A percentile compares a stretch with the other conserved stretches of the same genome.
Evolutionary conservation across 2,329 filamentous ascomycete species (phyloP).

Genomic region (Orbilia blumenaviensis): DNA sequence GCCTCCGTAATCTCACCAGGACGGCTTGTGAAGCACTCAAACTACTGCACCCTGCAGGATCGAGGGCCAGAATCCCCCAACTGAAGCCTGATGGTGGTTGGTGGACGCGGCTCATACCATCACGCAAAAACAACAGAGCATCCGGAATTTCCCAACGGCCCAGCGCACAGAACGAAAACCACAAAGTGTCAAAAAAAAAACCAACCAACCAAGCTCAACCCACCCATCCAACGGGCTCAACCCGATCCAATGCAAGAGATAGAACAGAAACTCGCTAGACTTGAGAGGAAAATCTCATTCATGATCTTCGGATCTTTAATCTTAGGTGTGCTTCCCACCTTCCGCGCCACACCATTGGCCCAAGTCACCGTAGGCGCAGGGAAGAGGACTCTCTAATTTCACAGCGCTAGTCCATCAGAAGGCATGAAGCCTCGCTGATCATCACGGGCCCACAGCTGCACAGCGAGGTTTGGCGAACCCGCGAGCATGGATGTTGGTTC

Average conservation of each 20-base stretch:
- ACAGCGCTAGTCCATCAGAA: constrained; percentile 36
- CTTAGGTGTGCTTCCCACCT: constrained; percentile 1
- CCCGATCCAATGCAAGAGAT: constrained; percentile 7
- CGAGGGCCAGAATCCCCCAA: constrained; percentile 9
- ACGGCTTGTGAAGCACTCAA: constrained; percentile 21
- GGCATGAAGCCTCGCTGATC: constrained; percentile 38
- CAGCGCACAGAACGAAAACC: too few relatives aligned
- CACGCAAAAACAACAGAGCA: background rate
- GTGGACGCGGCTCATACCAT: constrained; percentile 5
- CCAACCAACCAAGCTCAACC: too few relatives aligned
- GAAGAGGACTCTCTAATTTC: constrained; percentile 49
- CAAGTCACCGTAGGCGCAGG: constrained; percentile 35
- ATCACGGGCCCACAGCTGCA: constrained; percentile 22
- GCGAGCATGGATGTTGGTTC: constrained; percentile 10
- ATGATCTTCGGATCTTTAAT: constrained; percentile 42
- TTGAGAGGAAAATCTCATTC: constrained; percentile 18
- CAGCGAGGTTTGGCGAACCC: constrained; percentile 25
- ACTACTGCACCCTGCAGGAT: constrained; percentile 9
- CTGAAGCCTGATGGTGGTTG: background rate
- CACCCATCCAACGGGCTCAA: background rate
- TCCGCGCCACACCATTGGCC: constrained; percentile 35
- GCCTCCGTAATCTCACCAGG: constrained; percentile 17
- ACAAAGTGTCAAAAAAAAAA: too few relatives aligned
- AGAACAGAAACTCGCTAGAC: background rate
- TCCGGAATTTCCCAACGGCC: constrained; percentile 34